phyloP scores from a whole-genome alignment of 345 rosid genomes.

The Acer campestre region DNA sequence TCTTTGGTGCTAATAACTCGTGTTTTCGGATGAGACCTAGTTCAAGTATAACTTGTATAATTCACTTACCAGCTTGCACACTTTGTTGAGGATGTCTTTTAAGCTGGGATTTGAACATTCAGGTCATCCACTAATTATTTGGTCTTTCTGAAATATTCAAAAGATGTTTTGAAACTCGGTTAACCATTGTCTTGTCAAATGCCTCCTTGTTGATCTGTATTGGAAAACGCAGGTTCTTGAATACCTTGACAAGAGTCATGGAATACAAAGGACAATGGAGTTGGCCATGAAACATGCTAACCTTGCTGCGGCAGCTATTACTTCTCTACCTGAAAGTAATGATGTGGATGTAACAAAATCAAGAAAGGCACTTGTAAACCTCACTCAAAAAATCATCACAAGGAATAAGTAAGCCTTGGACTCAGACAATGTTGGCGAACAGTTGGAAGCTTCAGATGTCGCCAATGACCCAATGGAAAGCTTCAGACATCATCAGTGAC shows the following conservation, averaged over 20 bases:
- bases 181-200: background rate
- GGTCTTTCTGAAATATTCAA: background rate
- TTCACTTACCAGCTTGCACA: no score
- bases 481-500: no score
- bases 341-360: slow-evolving; percentile 72
- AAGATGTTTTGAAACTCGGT: background rate
- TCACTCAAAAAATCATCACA: slow-evolving; percentile 71
- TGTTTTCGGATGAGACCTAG: no score
- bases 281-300: slow-evolving; percentile 75
- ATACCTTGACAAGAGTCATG: slow-evolving; percentile 83
- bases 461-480: no score
- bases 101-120: background rate
- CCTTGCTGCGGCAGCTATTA: slow-evolving; percentile 73
- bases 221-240: slow-evolving; percentile 60
- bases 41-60: no score
- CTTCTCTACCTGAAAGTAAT: slow-evolving; percentile 67
- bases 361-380: slow-evolving; percentile 79
- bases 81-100: no score
- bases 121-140: background rate
- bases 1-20: no score
- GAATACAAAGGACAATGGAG: slow-evolving; percentile 80
- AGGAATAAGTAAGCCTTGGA: slow-evolving; percentile 51
- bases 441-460: no score
- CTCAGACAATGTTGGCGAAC: no score
- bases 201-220: slow-evolving; percentile 6